Base-by-base conservation (phyloP, 306 rosid species). In the Quercus glauca region DNA sequence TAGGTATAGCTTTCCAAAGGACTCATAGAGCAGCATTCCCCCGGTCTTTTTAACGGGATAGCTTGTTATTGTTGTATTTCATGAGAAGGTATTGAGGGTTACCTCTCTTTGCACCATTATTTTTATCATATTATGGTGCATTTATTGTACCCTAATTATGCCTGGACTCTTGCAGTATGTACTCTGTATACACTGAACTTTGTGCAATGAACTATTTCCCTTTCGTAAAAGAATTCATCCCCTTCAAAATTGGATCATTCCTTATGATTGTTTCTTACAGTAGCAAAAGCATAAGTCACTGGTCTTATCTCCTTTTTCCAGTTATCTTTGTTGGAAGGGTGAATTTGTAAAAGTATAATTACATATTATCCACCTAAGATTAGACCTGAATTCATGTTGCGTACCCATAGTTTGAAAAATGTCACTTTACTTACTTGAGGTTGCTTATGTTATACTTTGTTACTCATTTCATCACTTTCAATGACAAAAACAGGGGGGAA, bases 41-140 rank as follows among this genome's bases (percentile, higher is more conserved):
- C 89, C 77, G 68, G 52, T 75, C 78, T 90, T 92, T 91, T 92
- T 55, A n/a, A n/a, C n/a, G n/a, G n/a, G n/a, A n/a, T n/a, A n/a
- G n/a, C n/a, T n/a, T n/a, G n/a, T n/a, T n/a, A 76, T 28, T 13
- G 52, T 75, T 67, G 70, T 33, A 29, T 76, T 23, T 53, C 60
- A 26, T 78, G 75, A 52, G 51, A 28, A 23, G 37, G 61, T 75
- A 71, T 58, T 69, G 25, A 65, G 55, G 33, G 56, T 71, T 31
- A 43, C 51, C 7, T 33, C 26, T 19, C 49, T 35, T 7, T 67
- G 49, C 71, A 8, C 3, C 4, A 23, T 25, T 25, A 26, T 67
- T 21, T 20, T 59, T 45, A 29, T 56, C 56, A 41, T 67, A 78
- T 45, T 76, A 77, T 26, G 49, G 78, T 74, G 70, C n/a, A 72